phyloP scores from a whole-genome alignment of 192 early-diverging fungal genomes.

The Backusella mclennaniae region DNA sequence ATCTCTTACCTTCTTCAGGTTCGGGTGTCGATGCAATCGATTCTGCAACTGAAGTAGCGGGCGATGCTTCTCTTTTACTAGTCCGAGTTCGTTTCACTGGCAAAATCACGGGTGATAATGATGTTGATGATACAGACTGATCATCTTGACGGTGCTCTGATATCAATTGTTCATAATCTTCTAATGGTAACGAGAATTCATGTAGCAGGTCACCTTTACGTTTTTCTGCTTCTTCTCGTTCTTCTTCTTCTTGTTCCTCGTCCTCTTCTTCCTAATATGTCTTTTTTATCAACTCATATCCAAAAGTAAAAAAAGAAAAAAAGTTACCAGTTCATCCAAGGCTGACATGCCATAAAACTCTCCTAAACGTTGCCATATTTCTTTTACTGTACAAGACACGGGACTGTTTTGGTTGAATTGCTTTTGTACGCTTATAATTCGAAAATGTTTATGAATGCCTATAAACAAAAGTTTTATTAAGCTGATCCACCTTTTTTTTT shows the following conservation, averaged over 20 bases:
- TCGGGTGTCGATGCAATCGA: constrained; percentile 51
- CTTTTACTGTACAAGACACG: constrained; percentile 38
- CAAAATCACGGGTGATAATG: constrained; percentile 30
- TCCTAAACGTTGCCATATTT: constrained; percentile 46
- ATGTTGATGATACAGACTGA: constrained; percentile 13
- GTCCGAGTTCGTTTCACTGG: constrained; percentile 37
- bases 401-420: constrained; percentile 45
- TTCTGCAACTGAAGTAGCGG: constrained; percentile 41
- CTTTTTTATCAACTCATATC: too few relatives aligned
- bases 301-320: not conserved
- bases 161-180: constrained; percentile 49
- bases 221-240: constrained; percentile 35
- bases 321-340: constrained; percentile 45
- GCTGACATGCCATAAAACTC: constrained; percentile 46
- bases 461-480: not conserved
- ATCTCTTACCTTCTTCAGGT: constrained; percentile 45
- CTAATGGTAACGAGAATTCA: constrained; percentile 48
- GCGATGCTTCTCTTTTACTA: constrained; percentile 43
- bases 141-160: constrained; percentile 43
- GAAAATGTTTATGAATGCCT: constrained; percentile 59
- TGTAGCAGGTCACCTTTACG: constrained; percentile 24
- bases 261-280: constrained; percentile 39
- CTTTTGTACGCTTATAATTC: constrained; percentile 51
- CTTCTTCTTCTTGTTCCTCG: constrained; percentile 31
- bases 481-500: not conserved